Conservation (phyloP, 2,329 filamentous ascomycete genomes). For the Ramichloridium luteum region DNA sequence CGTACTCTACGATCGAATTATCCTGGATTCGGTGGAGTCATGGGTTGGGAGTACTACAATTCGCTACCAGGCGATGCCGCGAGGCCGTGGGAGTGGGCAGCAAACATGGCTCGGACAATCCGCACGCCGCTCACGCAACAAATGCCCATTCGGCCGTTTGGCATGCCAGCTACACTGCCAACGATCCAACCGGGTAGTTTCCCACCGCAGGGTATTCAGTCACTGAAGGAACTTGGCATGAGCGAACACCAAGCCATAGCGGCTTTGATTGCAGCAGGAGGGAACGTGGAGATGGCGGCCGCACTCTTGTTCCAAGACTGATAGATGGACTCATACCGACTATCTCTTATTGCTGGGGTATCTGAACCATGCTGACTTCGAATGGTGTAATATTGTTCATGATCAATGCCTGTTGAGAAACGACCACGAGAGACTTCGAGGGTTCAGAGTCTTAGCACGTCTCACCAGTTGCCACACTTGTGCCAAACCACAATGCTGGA, state of each 20-base stretch:
- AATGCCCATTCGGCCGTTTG: slow-evolving; percentile 23
- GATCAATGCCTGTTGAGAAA: too few relatives aligned
- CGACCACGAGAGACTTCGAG: too few relatives aligned
- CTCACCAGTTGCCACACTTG: too few relatives aligned
- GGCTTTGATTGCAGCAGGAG: slow-evolving; percentile 37
- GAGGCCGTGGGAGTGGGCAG: slow-evolving; percentile 68
- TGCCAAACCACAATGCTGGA: too few relatives aligned
- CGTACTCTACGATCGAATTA: slow-evolving; percentile 47
- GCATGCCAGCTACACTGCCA: slow-evolving; percentile 14
- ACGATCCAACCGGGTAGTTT: slow-evolving; percentile 26
- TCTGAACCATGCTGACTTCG: too few relatives aligned
- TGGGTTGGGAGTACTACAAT: slow-evolving; percentile 96
- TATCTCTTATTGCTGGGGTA: too few relatives aligned
- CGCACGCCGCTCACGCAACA: slow-evolving; percentile 22
- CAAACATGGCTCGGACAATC: slow-evolving; percentile 44
- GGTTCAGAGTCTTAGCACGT: too few relatives aligned
- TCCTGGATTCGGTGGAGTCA: slow-evolving; percentile 68
- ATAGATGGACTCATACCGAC: too few relatives aligned
- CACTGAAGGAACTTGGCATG: slow-evolving; percentile 36
- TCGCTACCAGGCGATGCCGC: slow-evolving; percentile 51
- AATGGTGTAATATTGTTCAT: too few relatives aligned
- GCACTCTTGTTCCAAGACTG: slow-evolving; percentile 34
- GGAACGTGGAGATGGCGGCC: slow-evolving; percentile 38
- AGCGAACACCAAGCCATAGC: slow-evolving; percentile 34
- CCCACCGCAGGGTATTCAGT: slow-evolving; percentile 31